Percentiles rank a stretch among this genome's conserved stretches.
phyloP scores from a whole-genome alignment of 768 basidiomycete genomes.

The Nevesoporus exiguus region DNA sequence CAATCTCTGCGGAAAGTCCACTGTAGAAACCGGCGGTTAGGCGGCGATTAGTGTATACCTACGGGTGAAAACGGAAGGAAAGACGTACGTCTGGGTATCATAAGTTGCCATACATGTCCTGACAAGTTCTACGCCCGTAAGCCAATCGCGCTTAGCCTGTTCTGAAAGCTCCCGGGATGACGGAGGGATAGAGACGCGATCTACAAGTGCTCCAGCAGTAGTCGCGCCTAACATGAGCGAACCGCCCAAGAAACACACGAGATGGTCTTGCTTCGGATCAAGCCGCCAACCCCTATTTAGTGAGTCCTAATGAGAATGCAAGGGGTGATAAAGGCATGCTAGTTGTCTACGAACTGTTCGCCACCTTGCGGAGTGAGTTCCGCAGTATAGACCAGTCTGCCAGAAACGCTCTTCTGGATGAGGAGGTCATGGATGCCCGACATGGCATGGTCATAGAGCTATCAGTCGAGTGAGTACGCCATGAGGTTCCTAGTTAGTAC shows the following conservation, averaged over 20 bases:
- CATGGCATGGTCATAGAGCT: slow-evolving; percentile 94
- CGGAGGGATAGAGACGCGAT: slow-evolving; percentile 66
- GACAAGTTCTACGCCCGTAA: slow-evolving; percentile 73
- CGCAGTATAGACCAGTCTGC: slow-evolving; percentile 70
- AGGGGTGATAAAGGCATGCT: neutral
- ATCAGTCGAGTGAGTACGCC: slow-evolving; percentile 5
- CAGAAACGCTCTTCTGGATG: slow-evolving; percentile 56
- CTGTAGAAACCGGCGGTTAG: slow-evolving; percentile 34
- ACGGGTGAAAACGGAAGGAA: neutral
- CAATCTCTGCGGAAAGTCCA: slow-evolving; percentile 87
- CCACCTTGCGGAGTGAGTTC: slow-evolving; percentile 67
- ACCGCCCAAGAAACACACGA: slow-evolving; percentile 93
- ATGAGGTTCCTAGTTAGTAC: neutral
- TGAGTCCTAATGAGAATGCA: slow-evolving; percentile 5
- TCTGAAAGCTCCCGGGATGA: slow-evolving; percentile 56
- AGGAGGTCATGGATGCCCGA: slow-evolving; percentile 73
- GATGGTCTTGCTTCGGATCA: slow-evolving; percentile 89
- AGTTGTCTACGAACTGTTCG: slow-evolving; percentile 32
- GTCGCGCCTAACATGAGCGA: slow-evolving; percentile 90
- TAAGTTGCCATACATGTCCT: slow-evolving; percentile 88
- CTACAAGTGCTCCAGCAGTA: slow-evolving; percentile 50
- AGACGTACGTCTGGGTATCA: slow-evolving; percentile 72
- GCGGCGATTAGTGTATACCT: neutral
- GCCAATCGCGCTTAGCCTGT: slow-evolving; percentile 73
- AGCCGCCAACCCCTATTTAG: slow-evolving; percentile 62